Base-by-base conservation (phyloP, 2,329 filamentous ascomycete species). In the Didymella exigua region DNA sequence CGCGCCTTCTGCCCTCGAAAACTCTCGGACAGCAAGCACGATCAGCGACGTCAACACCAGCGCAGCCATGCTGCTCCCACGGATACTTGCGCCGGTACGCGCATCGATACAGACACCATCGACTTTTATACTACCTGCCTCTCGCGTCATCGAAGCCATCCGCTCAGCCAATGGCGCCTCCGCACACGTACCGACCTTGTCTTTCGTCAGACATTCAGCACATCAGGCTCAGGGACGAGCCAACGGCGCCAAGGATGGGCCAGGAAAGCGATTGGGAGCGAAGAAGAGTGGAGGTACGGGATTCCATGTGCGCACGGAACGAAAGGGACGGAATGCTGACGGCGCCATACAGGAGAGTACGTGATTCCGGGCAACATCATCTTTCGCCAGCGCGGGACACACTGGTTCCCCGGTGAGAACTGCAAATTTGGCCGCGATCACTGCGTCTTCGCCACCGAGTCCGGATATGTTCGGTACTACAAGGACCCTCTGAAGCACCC, bases 341-440 rank as follows among this genome's bases (percentile, higher is more conserved):
- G 16, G 37, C 36, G 30, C 44, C 51, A 26, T 45, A 31, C 71
- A 93, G 89, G 93, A 74, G 89, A 97, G 80, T 96, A 89, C 76
- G 95, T 99, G 30, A 89, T 96, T 54, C 89, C 93, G 4, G 95
- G 95, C 49, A 98, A 96, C 81, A 99, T 99, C 77, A 90, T 99
- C 78, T 99, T 95, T 85, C 92, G 91, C 74, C 95, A 99, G 78
- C 89, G 93, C 69, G 95, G 95, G 67, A 96, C 95, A 4, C 85
- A 88, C 69, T 99, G 95, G 95, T 93, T 89, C 75, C 89, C 95
- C 1, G 95, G 95, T 69, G 95, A 98, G 75, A 98, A 99, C 78
- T 91, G 90, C 76, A 90, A 88, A 68, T 93, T 98, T 82, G 95
- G 95, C 45, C 89, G 95, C 58, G 93, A 99, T 76, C 95, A 98